Percentiles rank a stretch among this genome's conserved stretches.
Conservation (phyloP, 176 grass and related monocot genomes). For the Aechmea fasciata region DNA sequence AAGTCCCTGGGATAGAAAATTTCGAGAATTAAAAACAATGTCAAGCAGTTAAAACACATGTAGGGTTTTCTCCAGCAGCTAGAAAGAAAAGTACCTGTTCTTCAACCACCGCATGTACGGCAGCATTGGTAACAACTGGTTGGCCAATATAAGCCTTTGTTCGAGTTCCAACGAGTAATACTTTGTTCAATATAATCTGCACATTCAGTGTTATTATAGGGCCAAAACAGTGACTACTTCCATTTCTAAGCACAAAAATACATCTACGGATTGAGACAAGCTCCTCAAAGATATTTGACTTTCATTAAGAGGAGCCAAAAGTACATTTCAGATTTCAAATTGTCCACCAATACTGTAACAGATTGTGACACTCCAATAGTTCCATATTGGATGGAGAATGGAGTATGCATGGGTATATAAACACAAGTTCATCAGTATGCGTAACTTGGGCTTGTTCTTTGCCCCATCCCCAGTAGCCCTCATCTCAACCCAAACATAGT, state of each 20-base stretch:
- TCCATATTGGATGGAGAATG: too few relatives aligned
- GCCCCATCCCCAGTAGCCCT: neutral
- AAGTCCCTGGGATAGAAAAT: constrained; percentile 46
- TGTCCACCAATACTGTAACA: too few relatives aligned
- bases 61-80: neutral
- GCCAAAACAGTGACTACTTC: constrained; percentile 13
- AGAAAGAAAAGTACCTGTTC: constrained; percentile 38
- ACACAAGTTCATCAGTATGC: too few relatives aligned
- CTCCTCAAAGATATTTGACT: neutral
- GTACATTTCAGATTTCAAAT: too few relatives aligned
- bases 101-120: constrained; percentile 84
- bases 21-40: constrained; percentile 4
- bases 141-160: constrained; percentile 83
- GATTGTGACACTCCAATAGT: too few relatives aligned
- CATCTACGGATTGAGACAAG: neutral
- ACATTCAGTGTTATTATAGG: constrained; percentile 9
- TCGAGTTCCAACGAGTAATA: constrained; percentile 80
- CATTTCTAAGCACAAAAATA: neutral
- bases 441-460: too few relatives aligned
- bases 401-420: too few relatives aligned
- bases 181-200: constrained; percentile 96
- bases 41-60: constrained; percentile 8
- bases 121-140: constrained; percentile 97
- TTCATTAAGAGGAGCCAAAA: neutral
- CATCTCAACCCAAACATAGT: neutral